Conservation (phyloP, 2,329 filamentous ascomycete genomes). For the Penicillium brevicompactum region DNA sequence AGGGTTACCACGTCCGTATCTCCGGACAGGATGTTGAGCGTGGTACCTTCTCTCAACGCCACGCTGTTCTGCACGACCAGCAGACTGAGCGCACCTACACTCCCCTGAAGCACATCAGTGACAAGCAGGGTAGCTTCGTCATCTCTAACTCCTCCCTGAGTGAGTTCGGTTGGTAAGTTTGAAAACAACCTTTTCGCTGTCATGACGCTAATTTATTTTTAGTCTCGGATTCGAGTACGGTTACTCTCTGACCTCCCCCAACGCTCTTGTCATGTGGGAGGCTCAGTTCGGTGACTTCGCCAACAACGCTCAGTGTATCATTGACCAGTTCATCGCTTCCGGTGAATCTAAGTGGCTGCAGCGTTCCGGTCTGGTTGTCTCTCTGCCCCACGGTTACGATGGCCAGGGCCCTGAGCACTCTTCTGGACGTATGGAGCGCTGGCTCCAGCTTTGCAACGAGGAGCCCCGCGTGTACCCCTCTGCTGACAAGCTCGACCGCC, state of each 20-base stretch:
- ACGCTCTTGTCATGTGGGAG: conserved; percentile 98
- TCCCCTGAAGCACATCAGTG: conserved; percentile 82
- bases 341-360: conserved; percentile 99
- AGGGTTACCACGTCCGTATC: conserved; percentile 95
- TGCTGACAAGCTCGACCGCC: conserved; percentile 85
- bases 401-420: conserved; percentile 98
- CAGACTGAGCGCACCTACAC: conserved; percentile 92
- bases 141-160: conserved; percentile 93
- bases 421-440: conserved; percentile 94
- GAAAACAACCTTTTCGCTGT: background rate
- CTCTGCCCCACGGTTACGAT: conserved; percentile 95
- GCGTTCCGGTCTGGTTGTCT: conserved; percentile 93
- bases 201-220: conserved; percentile 60
- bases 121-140: conserved; percentile 92
- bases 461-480: conserved; percentile 91
- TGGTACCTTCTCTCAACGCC: conserved; percentile 98
- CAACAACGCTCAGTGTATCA: conserved; percentile 98
- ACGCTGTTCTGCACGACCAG: conserved; percentile 97
- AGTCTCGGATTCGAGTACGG: conserved; percentile 97
- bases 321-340: conserved; percentile 97
- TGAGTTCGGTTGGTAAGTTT: conserved; percentile 65
- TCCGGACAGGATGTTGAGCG: conserved; percentile 99
- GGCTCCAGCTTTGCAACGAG: conserved; percentile 95
- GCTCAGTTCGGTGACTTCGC: conserved; percentile 99
- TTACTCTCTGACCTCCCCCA: conserved; percentile 94